Evolutionary conservation across 1,139 yeast genomes (phyloP).

Genomic region (Geotrichum citri-aurantii): DNA sequence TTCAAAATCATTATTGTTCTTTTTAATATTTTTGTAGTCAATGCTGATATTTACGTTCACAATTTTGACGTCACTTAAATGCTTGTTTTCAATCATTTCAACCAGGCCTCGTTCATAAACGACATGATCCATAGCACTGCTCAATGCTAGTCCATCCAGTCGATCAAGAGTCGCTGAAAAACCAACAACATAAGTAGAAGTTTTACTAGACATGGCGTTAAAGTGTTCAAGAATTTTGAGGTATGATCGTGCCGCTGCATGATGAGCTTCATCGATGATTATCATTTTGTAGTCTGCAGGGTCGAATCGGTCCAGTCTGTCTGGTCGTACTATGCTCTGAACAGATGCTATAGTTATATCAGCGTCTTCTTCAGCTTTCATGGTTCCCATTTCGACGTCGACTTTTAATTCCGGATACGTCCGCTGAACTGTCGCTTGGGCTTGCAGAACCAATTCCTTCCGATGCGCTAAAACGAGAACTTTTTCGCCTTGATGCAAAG

Average conservation of each 20-base stretch:
- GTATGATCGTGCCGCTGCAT: constrained; percentile 74
- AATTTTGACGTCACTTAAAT: constrained; percentile 65
- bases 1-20: constrained; percentile 50
- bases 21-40: constrained; percentile 35
- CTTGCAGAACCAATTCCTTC: constrained; percentile 71
- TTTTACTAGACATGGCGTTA: constrained; percentile 42
- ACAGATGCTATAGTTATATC: constrained; percentile 79
- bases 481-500: constrained; percentile 42
- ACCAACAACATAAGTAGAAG: constrained; percentile 59
- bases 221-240: constrained; percentile 51
- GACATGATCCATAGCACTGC: constrained; percentile 61
- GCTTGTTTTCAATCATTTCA: constrained; percentile 65
- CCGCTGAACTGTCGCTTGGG: constrained; percentile 46
- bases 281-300: constrained; percentile 62
- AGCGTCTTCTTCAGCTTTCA: constrained; percentile 40
- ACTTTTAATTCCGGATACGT: constrained; percentile 51
- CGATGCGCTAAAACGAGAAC: constrained; percentile 75
- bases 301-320: constrained; percentile 49
- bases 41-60: constrained; percentile 47
- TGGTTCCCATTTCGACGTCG: constrained; percentile 66
- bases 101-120: constrained; percentile 62
- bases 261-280: constrained; percentile 91
- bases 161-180: constrained; percentile 79
- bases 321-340: constrained; percentile 48
- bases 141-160: constrained; percentile 58